A percentile compares a stretch with the other conserved stretches of the same genome.
Evolutionary conservation across 176 grass and related monocot species (phyloP).

Genomic region (Alopecurus myosuroides): DNA sequence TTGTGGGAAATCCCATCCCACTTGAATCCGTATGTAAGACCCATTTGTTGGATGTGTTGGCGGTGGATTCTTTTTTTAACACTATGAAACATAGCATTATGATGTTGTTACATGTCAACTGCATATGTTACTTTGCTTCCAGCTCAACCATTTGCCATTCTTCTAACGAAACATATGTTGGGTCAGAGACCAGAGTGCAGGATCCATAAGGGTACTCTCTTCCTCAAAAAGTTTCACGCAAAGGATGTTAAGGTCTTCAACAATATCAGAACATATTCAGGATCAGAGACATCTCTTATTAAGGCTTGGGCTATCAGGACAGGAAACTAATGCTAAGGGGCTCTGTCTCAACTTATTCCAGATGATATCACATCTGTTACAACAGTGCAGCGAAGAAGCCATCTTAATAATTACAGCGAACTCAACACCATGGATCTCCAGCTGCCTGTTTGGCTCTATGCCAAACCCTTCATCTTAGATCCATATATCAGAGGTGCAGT

Average conservation of each 20-base stretch:
- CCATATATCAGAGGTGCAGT: constrained; percentile 99
- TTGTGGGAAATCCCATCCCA: no score
- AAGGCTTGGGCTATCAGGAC: background rate
- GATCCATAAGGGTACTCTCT: background rate
- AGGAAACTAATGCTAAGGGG: background rate
- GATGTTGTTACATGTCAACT: background rate
- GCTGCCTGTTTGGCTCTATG: background rate
- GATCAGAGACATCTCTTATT: constrained; percentile 29
- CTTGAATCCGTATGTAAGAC: no score
- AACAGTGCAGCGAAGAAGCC: background rate
- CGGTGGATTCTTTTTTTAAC: no score
- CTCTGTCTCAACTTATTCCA: constrained; percentile 13
- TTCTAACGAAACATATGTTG: background rate
- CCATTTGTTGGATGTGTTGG: no score
- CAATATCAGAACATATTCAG: constrained; percentile 5
- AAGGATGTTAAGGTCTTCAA: background rate
- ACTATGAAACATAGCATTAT: no score
- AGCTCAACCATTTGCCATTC: background rate
- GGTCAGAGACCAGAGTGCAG: background rate
- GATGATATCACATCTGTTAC: background rate
- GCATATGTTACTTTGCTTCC: background rate
- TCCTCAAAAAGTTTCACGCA: background rate
- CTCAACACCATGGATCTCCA: background rate
- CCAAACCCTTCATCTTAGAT: constrained; percentile 40
- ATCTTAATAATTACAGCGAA: constrained; percentile 30